phyloP scores from a whole-genome alignment of 441 rosid genomes.

The Lepidium campestre region DNA sequence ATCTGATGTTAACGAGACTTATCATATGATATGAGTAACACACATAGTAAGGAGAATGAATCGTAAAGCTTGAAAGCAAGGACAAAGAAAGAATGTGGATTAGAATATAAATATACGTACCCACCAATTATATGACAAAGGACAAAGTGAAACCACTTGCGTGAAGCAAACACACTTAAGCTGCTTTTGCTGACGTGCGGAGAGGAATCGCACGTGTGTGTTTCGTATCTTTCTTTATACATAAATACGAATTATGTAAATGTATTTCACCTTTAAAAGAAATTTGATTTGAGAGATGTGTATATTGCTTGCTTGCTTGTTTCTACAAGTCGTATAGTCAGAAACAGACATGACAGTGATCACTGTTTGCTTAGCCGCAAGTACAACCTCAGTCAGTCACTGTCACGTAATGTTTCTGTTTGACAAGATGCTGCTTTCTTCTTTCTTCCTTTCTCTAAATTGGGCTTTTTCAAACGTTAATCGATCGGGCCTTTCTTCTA shows the following conservation, averaged over 20 bases:
- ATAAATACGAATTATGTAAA: neutral
- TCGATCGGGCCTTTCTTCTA: neutral
- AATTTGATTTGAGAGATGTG: neutral
- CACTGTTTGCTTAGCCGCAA: conserved; percentile 30
- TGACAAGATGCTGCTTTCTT: conserved; percentile 11
- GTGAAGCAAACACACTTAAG: conserved; percentile 24
- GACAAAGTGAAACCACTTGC: conserved; percentile 18
- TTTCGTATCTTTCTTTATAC: neutral
- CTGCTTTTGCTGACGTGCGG: conserved; percentile 9
- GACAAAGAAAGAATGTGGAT: conserved; percentile 1
- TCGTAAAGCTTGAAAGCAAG: conserved; percentile 24
- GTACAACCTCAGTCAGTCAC: conserved; percentile 27
- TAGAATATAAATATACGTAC: too few relatives aligned
- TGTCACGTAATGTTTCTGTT: conserved; percentile 6
- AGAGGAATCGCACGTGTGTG: neutral
- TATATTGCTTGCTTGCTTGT: neutral
- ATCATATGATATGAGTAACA: too few relatives aligned
- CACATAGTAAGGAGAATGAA: neutral
- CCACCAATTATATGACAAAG: neutral
- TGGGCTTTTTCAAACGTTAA: neutral
- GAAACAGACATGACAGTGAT: conserved; percentile 21
- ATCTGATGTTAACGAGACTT: neutral
- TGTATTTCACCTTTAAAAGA: too few relatives aligned
- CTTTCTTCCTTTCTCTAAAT: neutral
- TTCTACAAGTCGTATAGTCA: conserved; percentile 1